Percentiles rank a stretch among this genome's conserved stretches.
These are phyloP conservation scores for Wickerhamiella vanderwaltii DNA, from an alignment of 805 yeast species.

Conservation along the genomic window DNA sequence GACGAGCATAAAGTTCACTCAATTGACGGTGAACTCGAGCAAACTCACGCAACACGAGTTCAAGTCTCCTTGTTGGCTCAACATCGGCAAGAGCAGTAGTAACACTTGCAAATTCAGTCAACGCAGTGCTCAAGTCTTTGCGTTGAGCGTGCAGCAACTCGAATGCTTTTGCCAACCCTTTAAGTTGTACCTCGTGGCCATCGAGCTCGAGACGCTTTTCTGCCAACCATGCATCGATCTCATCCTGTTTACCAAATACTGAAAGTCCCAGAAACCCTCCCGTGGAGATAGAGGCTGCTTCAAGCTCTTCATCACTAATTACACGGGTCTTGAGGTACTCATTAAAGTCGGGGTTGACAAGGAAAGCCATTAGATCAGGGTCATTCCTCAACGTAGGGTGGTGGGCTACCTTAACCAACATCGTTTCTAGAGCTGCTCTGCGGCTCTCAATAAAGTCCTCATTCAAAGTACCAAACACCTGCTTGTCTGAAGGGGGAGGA, in stretches of 20 bases:
- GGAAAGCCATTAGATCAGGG: slow-evolving; percentile 62
- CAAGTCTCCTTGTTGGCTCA: slow-evolving; percentile 57
- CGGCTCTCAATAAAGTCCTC: slow-evolving; percentile 81
- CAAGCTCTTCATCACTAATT: slow-evolving; percentile 40
- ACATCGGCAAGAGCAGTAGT: slow-evolving; percentile 53
- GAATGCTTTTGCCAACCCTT: slow-evolving; percentile 53
- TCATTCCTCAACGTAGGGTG: slow-evolving; percentile 52
- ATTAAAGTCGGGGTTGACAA: slow-evolving; percentile 59
- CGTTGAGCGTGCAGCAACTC: slow-evolving; percentile 67
- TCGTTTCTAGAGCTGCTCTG: slow-evolving; percentile 69
- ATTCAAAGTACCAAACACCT: slow-evolving; percentile 82
- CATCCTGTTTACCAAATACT: slow-evolving; percentile 58
- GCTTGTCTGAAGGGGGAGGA: slow-evolving; percentile 95
- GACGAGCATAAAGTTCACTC: slow-evolving; percentile 61
- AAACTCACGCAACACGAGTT: slow-evolving; percentile 55
- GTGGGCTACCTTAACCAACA: slow-evolving; percentile 62
- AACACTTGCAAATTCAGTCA: slow-evolving; percentile 52
- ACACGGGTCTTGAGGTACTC: slow-evolving; percentile 45
- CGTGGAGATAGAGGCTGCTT: slow-evolving; percentile 25
- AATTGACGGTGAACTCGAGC: slow-evolving; percentile 60
- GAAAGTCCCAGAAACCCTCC: slow-evolving; percentile 53
- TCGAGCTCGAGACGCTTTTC: slow-evolving; percentile 60
- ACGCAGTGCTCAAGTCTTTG: slow-evolving; percentile 52
- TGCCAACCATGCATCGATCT: slow-evolving; percentile 66
- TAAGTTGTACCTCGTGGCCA: slow-evolving; percentile 59